Conservation (phyloP, 495 filamentous ascomycete species). For the Aspergillus sparsus region DNA sequence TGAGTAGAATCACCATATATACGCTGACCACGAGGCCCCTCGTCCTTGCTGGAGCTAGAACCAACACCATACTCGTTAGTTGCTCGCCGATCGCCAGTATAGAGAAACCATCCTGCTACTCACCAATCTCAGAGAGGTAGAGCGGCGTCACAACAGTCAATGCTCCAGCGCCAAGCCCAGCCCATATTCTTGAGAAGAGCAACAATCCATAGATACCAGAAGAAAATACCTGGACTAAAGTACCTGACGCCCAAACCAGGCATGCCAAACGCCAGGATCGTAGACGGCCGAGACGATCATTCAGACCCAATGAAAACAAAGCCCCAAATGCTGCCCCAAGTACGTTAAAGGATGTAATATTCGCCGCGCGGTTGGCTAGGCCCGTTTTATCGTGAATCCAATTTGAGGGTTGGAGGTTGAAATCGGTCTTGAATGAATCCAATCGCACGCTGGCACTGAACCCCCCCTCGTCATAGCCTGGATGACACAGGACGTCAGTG, state of each 20-base stretch:
- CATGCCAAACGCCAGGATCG: constrained; percentile 41
- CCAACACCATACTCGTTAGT: constrained; percentile 2
- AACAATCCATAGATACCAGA: constrained; percentile 48
- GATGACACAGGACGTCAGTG: constrained; percentile 12
- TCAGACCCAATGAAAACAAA: constrained; percentile 40
- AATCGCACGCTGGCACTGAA: constrained; percentile 47
- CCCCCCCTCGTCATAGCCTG: constrained; percentile 52
- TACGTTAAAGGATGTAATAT: constrained; percentile 50
- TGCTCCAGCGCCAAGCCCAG: constrained; percentile 49
- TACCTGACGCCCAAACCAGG: constrained; percentile 44
- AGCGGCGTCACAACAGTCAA: constrained; percentile 52
- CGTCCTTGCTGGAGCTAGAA: constrained; percentile 44
- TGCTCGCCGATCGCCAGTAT: not conserved
- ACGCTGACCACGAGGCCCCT: constrained; percentile 52
- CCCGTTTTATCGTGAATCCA: constrained; percentile 40
- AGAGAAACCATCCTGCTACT: not conserved
- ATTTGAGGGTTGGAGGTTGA: constrained; percentile 37
- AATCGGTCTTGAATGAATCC: constrained; percentile 43
- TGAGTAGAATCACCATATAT: constrained; percentile 51
- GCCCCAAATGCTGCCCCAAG: constrained; percentile 47
- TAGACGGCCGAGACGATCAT: constrained; percentile 45
- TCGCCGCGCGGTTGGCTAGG: constrained; percentile 44
- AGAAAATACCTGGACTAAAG: constrained; percentile 46
- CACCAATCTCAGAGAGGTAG: constrained; percentile 53
- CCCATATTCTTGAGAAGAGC: constrained; percentile 47